Evolutionary conservation across 1,284 basidiomycete species (phyloP), one percentile per base, ranked within the genome.

Genomic region (Malassezia psittaci): DNA sequence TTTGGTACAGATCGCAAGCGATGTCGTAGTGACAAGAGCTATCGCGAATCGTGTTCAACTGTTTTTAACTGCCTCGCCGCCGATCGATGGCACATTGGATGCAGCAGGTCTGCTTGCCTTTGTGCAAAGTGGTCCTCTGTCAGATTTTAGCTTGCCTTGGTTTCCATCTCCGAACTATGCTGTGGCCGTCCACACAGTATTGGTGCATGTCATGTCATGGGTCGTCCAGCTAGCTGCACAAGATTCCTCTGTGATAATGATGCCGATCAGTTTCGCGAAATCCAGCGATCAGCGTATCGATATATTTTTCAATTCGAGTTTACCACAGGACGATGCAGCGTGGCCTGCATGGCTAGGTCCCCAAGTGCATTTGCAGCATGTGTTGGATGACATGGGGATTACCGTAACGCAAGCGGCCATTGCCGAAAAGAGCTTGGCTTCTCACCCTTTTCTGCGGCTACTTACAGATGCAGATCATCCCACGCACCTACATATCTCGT

Each of bases 281-380:
- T 16, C 38, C 33, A 34, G 37, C 38, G 38, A 52, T 29, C 32
- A 41, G 24, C 19, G 38, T 40, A 40, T 52, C 29, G 42, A 57
- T n/a, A 13, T 48, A 15, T 48, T 47, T 34, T 57, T 57, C 19
- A 47, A 57, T 18, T n/a, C 55, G n/a, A 49, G 35, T 8, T 29
- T 43, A 11, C 21, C 37, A 5, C 19, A 8, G n/a, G 40, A 57
- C 16, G 45, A 38, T 24, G 32, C 48, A 3, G 35, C 46, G 34
- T 57, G 55, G 55, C 55, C 55, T 10, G n/a, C 39, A 12, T 57
- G 55, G 55, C 55, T 57, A 7, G 55, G 55, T 4, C 45, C 55
- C 29, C 47, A 48, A 16, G 55, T 45, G 3, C 44, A 57, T 32
- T 12, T 57, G 38, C 55, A 57, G 32, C 18, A 35, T n/a, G 46